Conservation (phyloP, 768 basidiomycete species). For the Mycena leptocephala region DNA sequence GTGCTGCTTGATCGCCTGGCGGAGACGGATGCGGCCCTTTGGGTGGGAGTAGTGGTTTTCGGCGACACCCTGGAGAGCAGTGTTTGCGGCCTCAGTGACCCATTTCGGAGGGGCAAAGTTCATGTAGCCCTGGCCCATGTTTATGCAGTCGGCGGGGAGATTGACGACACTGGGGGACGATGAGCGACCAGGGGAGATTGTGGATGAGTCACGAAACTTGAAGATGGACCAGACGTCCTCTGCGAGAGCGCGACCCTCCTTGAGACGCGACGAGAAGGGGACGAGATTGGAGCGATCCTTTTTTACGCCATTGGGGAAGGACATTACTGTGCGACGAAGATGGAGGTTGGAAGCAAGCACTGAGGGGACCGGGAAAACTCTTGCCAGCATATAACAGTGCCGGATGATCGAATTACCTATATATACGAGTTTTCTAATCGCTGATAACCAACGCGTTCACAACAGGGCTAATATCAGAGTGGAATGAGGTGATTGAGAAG, state of each 20-base stretch:
- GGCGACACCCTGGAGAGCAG: constrained; percentile 74
- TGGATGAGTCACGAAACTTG: constrained; percentile 62
- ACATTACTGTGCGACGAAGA: constrained; percentile 32
- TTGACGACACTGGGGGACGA: constrained; percentile 79
- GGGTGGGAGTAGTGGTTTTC: constrained; percentile 95
- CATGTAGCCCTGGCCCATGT: constrained; percentile 97
- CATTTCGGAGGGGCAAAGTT: constrained; percentile 90
- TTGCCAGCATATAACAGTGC: constrained; percentile 17
- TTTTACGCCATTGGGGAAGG: constrained; percentile 32
- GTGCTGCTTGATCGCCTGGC: constrained; percentile 88
- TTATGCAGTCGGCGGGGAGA: constrained; percentile 93
- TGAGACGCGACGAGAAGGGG: constrained; percentile 80
- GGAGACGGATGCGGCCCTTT: constrained; percentile 88
- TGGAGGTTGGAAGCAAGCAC: constrained; percentile 20
- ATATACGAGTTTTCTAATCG: background rate
- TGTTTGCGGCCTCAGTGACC: constrained; percentile 82
- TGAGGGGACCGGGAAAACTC: background rate
- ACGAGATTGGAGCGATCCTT: constrained; percentile 68
- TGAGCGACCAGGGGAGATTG: constrained; percentile 19
- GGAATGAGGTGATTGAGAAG: background rate
- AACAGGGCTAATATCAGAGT: background rate
- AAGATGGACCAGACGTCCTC: constrained; percentile 95
- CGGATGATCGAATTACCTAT: background rate
- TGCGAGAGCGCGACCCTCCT: constrained; percentile 82
- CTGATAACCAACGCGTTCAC: background rate